These are phyloP conservation scores for Hirsutella rhossiliensis DNA, from an alignment of 2,329 filamentous ascomycete species.

Conservation along the genomic window DNA sequence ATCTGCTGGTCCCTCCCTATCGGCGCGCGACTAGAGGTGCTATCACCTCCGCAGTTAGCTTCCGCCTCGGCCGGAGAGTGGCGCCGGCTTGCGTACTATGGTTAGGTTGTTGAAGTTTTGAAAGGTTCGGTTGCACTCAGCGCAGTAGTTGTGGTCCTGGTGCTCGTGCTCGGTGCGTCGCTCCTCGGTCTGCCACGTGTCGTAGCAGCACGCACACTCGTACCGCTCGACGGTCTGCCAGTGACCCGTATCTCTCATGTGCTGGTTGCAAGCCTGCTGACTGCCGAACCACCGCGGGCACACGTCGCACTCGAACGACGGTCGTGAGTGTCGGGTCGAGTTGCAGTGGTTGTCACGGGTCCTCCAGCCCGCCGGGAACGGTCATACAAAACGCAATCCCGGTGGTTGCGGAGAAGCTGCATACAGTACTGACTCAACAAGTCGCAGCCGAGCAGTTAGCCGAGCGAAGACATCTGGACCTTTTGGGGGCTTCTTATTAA, in stretches of 20 bases:
- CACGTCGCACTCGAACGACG: slow-evolving; percentile 15
- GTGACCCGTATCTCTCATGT: slow-evolving; percentile 18
- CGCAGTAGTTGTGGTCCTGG: slow-evolving; percentile 20
- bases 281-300: slow-evolving; percentile 13
- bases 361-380: slow-evolving; percentile 9
- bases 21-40: slow-evolving; percentile 42
- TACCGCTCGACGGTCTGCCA: slow-evolving; percentile 7
- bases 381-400: too few species aligned
- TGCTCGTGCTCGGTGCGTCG: slow-evolving; percentile 12
- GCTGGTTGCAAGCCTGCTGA: slow-evolving; percentile 10
- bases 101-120: slow-evolving; percentile 14
- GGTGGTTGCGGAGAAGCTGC: too few species aligned
- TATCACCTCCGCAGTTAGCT: too few species aligned
- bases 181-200: slow-evolving; percentile 7
- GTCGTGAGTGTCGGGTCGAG: slow-evolving; percentile 12
- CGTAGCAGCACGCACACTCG: slow-evolving; percentile 14
- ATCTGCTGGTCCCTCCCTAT: slow-evolving; percentile 32
- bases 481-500: too few species aligned
- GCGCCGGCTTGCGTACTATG: slow-evolving; percentile 13
- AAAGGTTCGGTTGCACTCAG: slow-evolving; percentile 20
- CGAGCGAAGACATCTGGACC: too few species aligned
- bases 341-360: slow-evolving; percentile 16
- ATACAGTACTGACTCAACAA: too few species aligned
- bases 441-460: too few species aligned
- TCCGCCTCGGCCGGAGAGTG: slow-evolving; percentile 16